These are phyloP conservation scores for Artomyces pyxidatus DNA, from an alignment of 768 basidiomycete species.

Conservation along the genomic window DNA sequence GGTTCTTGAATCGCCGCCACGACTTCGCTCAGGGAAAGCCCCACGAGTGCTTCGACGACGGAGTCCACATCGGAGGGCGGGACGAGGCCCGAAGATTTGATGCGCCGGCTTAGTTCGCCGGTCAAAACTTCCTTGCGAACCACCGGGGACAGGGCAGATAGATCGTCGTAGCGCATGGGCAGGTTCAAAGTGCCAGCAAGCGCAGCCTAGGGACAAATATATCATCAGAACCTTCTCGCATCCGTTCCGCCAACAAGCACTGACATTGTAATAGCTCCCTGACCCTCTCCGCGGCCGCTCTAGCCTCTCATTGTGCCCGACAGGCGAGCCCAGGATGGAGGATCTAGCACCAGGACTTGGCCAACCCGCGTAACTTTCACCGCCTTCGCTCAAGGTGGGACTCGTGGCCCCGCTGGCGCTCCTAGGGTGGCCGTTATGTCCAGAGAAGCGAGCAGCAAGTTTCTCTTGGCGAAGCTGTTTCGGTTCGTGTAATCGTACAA, in stretches of 20 bases:
- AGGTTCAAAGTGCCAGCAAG: conserved; percentile 71
- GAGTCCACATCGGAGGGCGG: conserved; percentile 47
- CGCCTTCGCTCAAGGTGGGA: conserved; percentile 74
- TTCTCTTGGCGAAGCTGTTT: conserved; percentile 89
- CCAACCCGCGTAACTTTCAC: conserved; percentile 69
- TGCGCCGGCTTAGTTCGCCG: conserved; percentile 71
- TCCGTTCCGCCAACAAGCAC: too few species aligned
- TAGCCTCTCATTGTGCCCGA: conserved; percentile 43
- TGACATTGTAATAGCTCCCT: conserved; percentile 80
- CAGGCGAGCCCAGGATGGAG: conserved; percentile 46
- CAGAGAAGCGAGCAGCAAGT: conserved; percentile 69
- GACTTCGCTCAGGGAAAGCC: conserved; percentile 66
- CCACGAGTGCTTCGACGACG: conserved; percentile 67
- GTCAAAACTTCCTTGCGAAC: conserved; percentile 81
- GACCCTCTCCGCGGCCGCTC: conserved; percentile 69
- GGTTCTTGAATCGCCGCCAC: conserved; percentile 70
- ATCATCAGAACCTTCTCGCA: too few species aligned
- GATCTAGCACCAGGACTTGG: conserved; percentile 60
- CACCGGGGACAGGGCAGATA: conserved; percentile 75
- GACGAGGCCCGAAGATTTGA: conserved; percentile 50
- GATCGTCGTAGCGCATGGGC: conserved; percentile 83
- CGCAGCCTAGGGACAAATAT: conserved; percentile 48
- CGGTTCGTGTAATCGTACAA: conserved; percentile 85
- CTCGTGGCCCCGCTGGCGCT: conserved; percentile 79
- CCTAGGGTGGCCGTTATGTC: conserved; percentile 72